phyloP scores from a whole-genome alignment of 2,329 filamentous ascomycete species.

The Alternaria conjuncta region DNA sequence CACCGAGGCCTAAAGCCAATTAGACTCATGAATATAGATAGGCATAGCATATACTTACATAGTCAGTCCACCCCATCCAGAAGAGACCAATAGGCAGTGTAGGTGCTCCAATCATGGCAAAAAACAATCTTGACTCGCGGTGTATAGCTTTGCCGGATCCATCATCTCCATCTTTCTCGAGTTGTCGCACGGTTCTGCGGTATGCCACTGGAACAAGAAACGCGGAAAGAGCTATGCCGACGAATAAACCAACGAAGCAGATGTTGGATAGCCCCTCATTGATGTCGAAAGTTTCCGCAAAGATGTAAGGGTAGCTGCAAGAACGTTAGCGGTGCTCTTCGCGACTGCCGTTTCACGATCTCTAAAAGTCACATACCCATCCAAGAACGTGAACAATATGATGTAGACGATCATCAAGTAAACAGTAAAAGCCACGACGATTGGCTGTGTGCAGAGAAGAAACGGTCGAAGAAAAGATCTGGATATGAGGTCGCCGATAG shows the following conservation, averaged over 20 bases:
- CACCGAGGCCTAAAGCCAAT: background rate
- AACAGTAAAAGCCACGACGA: conserved; percentile 57
- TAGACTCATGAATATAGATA: background rate
- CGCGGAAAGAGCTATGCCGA: conserved; percentile 49
- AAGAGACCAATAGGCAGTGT: conserved; percentile 61
- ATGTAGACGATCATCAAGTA: conserved; percentile 64
- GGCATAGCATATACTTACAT: conserved; percentile 21
- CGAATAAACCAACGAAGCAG: conserved; percentile 56
- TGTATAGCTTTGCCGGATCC: conserved; percentile 50
- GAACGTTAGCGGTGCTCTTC: background rate
- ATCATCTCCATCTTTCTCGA: conserved; percentile 45
- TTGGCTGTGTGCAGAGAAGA: conserved; percentile 51
- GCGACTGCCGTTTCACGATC: background rate
- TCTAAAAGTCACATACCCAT: conserved; percentile 51
- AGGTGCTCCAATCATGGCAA: conserved; percentile 59
- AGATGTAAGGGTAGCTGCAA: conserved; percentile 51
- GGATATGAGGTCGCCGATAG: conserved; percentile 36
- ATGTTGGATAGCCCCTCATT: conserved; percentile 54
- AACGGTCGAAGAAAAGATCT: conserved; percentile 52
- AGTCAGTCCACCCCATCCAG: conserved; percentile 65
- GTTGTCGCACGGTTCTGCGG: conserved; percentile 43
- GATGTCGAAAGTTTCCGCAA: conserved; percentile 57
- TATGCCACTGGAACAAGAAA: conserved; percentile 50
- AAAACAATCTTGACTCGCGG: conserved; percentile 62
- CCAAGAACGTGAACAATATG: conserved; percentile 61